Percentiles rank a stretch among this genome's conserved stretches.
phyloP scores from a whole-genome alignment of 2,329 filamentous ascomycete genomes.

The Trichothecium sympodiale region DNA sequence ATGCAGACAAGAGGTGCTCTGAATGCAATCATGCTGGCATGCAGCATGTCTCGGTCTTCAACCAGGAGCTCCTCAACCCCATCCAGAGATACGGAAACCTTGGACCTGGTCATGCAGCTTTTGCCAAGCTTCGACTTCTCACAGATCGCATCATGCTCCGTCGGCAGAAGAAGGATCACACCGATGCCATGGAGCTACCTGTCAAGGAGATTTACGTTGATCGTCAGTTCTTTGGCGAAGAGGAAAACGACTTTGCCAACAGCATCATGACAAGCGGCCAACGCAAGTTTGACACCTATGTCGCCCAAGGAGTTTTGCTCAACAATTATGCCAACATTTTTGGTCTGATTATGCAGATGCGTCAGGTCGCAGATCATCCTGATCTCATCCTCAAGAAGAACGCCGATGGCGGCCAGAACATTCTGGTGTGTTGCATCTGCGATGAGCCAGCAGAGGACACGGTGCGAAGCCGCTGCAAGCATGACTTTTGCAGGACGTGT shows the following conservation, averaged over 20 bases:
- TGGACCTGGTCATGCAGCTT: conserved; percentile 55
- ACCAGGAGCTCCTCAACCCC: conserved; percentile 88
- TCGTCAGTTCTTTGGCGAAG: conserved; percentile 92
- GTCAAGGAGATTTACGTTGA: conserved; percentile 89
- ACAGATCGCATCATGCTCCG: conserved; percentile 93
- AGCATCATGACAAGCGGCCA: conserved; percentile 91
- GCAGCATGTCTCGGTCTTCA: conserved; percentile 56
- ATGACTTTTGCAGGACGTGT: conserved; percentile 50
- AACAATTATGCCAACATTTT: conserved; percentile 99
- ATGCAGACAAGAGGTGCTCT: conserved; percentile 59
- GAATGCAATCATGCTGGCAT: conserved; percentile 41
- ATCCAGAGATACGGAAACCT: conserved; percentile 51
- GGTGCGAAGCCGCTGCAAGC: conserved; percentile 81
- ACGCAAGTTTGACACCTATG: conserved; percentile 90
- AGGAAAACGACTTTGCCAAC: conserved; percentile 87
- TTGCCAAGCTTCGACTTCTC: conserved; percentile 74
- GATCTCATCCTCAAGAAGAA: conserved; percentile 89
- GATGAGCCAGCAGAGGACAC: conserved; percentile 94
- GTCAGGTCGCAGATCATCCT: conserved; percentile 92
- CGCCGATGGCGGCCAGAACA: conserved; percentile 74
- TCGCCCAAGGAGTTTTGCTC: conserved; percentile 83
- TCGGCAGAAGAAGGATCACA: conserved; percentile 87
- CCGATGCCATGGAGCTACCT: conserved; percentile 88
- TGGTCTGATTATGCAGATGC: conserved; percentile 98
- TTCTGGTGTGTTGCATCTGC: conserved; percentile 87